Evolutionary conservation across 208 protist genomes (phyloP), one percentile per base, ranked within the genome.

Genomic region (Angomonas ambiguus): DNA sequence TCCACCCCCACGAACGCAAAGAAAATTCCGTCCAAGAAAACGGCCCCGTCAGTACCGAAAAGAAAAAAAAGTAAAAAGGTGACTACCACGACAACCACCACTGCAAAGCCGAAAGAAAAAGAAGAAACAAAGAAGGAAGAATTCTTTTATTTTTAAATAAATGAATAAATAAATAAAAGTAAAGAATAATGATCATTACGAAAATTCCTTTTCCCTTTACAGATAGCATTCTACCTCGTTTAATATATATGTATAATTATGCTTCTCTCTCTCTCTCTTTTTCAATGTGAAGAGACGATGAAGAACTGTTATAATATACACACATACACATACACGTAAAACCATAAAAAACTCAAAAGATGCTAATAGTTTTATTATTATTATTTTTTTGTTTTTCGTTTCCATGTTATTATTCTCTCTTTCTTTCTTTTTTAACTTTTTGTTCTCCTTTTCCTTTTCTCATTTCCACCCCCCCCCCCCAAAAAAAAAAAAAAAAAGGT

Each of bases 371-470:
- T 48, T 67, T 22, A 57, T 67, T 32, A 35, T 67, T 34, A 63
- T 75, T 60, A 60, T 32, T 56, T 48, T 35, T 34, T 49, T 28
- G 49, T 53, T 69, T 31, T 59, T n/a, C 59, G 38, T 31, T 31
- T 33, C 10, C 10, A 22, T 69, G 49, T 28, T 62, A 35, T 42
- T 32, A 6, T 33, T 32, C 25, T 56, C 27, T 27, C 55, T 13
- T 61, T 51, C 57, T 49, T 42, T 69, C 4, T 32, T 51, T 62
- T 27, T 62, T 48, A n/a, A 48, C 35, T 22, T 51, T n/a, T 49
- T 56, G 49, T 1, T 22, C 13, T 45, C 49, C 64, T 13, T 51
- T 30, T 51, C 30, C 22, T 51, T 61, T 35, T 72, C 49, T 49
- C 64, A 63, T 74, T 48, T 66, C 4, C 24, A 35, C n/a, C n/a